Evolutionary conservation across 1,284 basidiomycete species (phyloP), one percentile per base, ranked within the genome.

Genomic region (Phlebopus sp.): DNA sequence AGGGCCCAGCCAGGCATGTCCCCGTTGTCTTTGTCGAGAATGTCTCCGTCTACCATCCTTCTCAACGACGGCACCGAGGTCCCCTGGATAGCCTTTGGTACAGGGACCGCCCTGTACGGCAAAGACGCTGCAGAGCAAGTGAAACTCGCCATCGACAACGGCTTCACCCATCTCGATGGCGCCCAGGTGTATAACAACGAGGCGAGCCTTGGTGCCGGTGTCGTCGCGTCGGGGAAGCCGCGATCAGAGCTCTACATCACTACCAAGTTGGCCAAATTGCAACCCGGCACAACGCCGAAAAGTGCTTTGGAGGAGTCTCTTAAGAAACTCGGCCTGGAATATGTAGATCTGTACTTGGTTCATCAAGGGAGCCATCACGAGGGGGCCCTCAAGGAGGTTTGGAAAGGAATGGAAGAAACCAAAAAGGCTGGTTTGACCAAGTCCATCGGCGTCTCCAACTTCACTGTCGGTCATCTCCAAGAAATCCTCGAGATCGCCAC

Each of bases 361-460:
- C 92, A 94, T 63, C 0, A 63, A 60, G 45, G 74, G 71, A 5
- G 44, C 51, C 1, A 62, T 55, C 43, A 72, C 69, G 50, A 57
- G 65, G 50, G 77, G 69, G 43, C 71, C 49, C 68, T 86, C 48
- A 72, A 73, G 58, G 68, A 74, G 19, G 65, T 79, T 44, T 94
- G 91, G 91, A 76, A 76, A 53, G 75, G 76, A 11, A 77, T 93
- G 75, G 89, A 92, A 62, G 78, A 75, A 37, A 67, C 86, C 42
- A 76, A 87, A 66, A 68, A 69, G 40, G 80, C 81, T 39, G 88
- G 88, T 1, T 68, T 91, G 38, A 72, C 87, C 32, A 86, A 78
- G 65, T 84, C 81, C 35, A 89, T 95, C 50, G 92, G 92, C 1
- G 90, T 96, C 13, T 90, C 85, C 46, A 95, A 95, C 71, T 93